These are phyloP conservation scores for Leucocoprinus leucothites DNA, from an alignment of 768 basidiomycete species.

Conservation along the genomic window DNA sequence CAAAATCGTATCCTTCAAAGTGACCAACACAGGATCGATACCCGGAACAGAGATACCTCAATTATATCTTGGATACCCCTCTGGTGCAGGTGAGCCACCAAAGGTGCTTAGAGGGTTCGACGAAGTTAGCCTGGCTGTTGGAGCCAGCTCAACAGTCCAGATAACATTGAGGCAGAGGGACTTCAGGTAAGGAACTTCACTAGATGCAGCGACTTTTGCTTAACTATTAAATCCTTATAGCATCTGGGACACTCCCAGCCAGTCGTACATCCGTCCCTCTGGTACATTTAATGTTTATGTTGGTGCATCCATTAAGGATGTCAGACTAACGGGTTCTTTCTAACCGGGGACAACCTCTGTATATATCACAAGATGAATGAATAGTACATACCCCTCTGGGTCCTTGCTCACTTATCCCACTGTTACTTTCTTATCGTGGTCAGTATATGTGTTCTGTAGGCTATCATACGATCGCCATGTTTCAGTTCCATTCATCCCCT, in stretches of 20 bases:
- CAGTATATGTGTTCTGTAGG: too few species aligned
- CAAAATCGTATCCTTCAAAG: conserved; percentile 36
- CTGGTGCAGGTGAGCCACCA: conserved; percentile 42
- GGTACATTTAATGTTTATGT: conserved; percentile 52
- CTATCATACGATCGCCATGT: too few species aligned
- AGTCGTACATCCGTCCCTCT: conserved; percentile 46
- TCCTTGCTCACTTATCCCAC: too few species aligned
- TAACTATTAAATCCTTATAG: conserved; percentile 20
- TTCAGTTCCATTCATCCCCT: too few species aligned
- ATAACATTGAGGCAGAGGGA: conserved; percentile 38
- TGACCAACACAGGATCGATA: conserved; percentile 46
- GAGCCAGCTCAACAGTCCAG: conserved; percentile 32
- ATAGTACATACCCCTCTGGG: too few species aligned
- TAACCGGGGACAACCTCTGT: neutral
- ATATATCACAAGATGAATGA: neutral
- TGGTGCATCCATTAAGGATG: conserved; percentile 50
- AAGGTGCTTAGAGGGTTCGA: conserved; percentile 52
- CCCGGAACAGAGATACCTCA: conserved; percentile 53
- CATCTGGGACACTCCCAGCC: conserved; percentile 51
- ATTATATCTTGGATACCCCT: conserved; percentile 49
- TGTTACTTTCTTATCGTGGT: too few species aligned
- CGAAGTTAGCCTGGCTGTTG: conserved; percentile 36
- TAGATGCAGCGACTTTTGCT: neutral
- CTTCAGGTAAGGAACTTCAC: conserved; percentile 35
- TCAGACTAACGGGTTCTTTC: conserved; percentile 34